A percentile compares a stretch with the other conserved stretches of the same genome.
These are phyloP conservation scores for Ceratocystis colombiana DNA, from an alignment of 2,329 filamentous ascomycete genomes.

Conservation along the genomic window DNA sequence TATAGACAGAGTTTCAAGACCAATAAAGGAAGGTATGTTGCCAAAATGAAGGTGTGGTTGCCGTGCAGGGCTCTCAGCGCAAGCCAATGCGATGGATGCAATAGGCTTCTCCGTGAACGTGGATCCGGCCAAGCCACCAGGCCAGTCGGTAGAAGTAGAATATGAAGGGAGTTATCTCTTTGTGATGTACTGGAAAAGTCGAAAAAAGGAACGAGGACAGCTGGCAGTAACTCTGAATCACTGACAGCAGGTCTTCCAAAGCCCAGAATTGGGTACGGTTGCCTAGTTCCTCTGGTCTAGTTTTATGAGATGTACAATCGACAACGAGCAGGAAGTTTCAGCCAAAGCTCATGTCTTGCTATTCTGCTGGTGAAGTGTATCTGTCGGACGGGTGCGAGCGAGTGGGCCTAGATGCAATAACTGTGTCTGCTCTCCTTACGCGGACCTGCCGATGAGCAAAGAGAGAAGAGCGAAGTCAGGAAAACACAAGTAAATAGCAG, in stretches of 20 bases:
- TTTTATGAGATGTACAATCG: constrained; percentile 22
- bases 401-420: not conserved
- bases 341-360: constrained; percentile 24
- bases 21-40: not conserved
- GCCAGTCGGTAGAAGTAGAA: not conserved
- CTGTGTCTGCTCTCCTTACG: not conserved
- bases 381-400: not conserved
- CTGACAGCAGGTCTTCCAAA: constrained; percentile 25
- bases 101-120: not conserved
- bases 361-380: not conserved
- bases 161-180: not conserved
- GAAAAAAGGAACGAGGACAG: constrained; percentile 24
- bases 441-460: constrained; percentile 1
- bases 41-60: not conserved
- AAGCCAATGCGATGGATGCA: not conserved
- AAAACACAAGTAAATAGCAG: not conserved
- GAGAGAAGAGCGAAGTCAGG: not conserved
- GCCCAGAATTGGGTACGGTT: constrained; percentile 17
- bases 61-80: not conserved
- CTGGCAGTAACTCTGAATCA: constrained; percentile 26
- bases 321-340: constrained; percentile 14
- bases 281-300: constrained; percentile 23
- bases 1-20: not conserved
- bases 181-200: constrained; percentile 23
- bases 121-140: not conserved